These are phyloP conservation scores for Colletotrichum sp. DNA, from an alignment of 2,329 filamentous ascomycete species.

Conservation along the genomic window DNA sequence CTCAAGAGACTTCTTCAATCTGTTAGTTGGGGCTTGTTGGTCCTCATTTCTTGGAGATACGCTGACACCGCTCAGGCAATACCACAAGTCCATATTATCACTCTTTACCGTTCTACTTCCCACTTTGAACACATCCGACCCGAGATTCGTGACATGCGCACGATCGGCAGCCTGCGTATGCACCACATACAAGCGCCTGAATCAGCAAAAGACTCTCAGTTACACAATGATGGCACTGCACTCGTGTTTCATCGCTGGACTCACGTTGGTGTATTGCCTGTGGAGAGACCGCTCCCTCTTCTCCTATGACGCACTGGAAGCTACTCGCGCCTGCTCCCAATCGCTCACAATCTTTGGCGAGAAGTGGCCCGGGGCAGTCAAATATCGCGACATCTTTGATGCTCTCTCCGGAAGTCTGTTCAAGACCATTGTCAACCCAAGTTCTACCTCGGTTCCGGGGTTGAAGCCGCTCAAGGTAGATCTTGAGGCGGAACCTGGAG, in stretches of 20 bases:
- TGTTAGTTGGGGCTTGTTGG: slow-evolving; percentile 3
- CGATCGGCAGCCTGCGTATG: slow-evolving; percentile 28
- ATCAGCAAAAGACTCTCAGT: slow-evolving; percentile 31
- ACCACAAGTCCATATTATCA: slow-evolving; percentile 29
- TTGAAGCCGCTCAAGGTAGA: background rate
- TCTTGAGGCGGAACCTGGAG: background rate
- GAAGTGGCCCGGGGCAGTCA: slow-evolving; percentile 31
- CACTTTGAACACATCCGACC: slow-evolving; percentile 24
- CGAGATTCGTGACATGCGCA: slow-evolving; percentile 24
- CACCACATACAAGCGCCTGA: slow-evolving; percentile 33
- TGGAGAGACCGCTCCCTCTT: slow-evolving; percentile 28
- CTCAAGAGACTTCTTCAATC: slow-evolving; percentile 28
- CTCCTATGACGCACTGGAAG: slow-evolving; percentile 28
- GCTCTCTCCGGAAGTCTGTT: slow-evolving; percentile 27
- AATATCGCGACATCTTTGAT: slow-evolving; percentile 34
- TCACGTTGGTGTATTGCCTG: slow-evolving; percentile 32
- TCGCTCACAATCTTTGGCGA: slow-evolving; percentile 34
- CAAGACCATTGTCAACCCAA: slow-evolving; percentile 25
- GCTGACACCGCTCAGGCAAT: background rate
- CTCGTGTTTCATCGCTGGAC: slow-evolving; percentile 32
- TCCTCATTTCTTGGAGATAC: no score
- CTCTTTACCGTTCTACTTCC: slow-evolving; percentile 29
- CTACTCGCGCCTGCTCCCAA: slow-evolving; percentile 30
- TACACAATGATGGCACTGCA: slow-evolving; percentile 35
- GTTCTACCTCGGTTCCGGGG: accelerated